Conservation (phyloP, 495 filamentous ascomycete genomes). For the Lophiostoma macrostomum region DNA sequence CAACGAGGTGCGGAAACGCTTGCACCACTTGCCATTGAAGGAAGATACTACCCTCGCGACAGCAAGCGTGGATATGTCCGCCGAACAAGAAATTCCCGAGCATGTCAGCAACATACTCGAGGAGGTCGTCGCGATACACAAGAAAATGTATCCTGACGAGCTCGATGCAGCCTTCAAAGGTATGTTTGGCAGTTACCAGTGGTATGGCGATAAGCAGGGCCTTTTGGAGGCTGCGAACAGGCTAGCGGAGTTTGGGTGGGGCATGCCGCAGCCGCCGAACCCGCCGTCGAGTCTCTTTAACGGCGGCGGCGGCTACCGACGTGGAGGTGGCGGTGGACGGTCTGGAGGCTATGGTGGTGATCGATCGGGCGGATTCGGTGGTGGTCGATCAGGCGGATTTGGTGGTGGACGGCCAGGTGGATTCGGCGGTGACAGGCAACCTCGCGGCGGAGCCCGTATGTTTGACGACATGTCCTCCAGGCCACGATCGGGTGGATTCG, state of each 20-base stretch:
- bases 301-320: too few relatives aligned
- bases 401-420: constrained; percentile 6
- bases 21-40: constrained; percentile 65
- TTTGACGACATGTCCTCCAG: too few relatives aligned
- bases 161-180: constrained; percentile 53
- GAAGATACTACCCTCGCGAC: constrained; percentile 53
- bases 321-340: constrained; percentile 6
- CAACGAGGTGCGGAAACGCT: constrained; percentile 45
- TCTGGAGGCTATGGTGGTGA: constrained; percentile 47
- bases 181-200: constrained; percentile 33
- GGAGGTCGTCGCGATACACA: constrained; percentile 39
- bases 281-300: constrained; percentile 8
- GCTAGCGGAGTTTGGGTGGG: constrained; percentile 29
- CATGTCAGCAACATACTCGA: constrained; percentile 42
- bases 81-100: constrained; percentile 39
- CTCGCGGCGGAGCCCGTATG: neutral
- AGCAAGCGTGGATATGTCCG: constrained; percentile 54
- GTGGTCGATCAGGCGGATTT: constrained; percentile 5
- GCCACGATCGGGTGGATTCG: too few relatives aligned
- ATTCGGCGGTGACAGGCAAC: constrained; percentile 7
- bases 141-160: constrained; percentile 41
- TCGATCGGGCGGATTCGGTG: constrained; percentile 14
- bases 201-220: constrained; percentile 26
- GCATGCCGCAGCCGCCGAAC: constrained; percentile 34
- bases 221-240: constrained; percentile 22